These are phyloP conservation scores for Aspergillus ellipticus DNA, from an alignment of 495 filamentous ascomycete genomes.

Conservation along the genomic window DNA sequence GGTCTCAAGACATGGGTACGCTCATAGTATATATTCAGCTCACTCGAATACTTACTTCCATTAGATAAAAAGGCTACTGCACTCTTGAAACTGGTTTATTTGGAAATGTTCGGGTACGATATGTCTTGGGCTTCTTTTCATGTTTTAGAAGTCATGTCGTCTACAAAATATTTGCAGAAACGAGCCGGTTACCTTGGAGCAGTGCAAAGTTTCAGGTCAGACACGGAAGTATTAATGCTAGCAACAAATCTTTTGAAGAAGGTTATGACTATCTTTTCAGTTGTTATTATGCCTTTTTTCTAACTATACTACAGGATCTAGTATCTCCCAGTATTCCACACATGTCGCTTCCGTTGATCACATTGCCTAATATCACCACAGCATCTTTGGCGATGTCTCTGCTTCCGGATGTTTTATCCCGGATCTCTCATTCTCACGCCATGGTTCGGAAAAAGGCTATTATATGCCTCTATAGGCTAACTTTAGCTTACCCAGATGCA, in stretches of 20 bases:
- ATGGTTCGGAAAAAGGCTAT: conserved; percentile 91
- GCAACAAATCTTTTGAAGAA: conserved; percentile 97
- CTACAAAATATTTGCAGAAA: conserved; percentile 88
- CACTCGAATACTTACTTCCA: conserved; percentile 15
- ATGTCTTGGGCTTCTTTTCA: conserved; percentile 99
- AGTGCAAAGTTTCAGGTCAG: conserved; percentile 89
- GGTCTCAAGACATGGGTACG: conserved; percentile 84
- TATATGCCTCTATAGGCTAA: conserved; percentile 85
- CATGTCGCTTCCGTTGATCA: conserved; percentile 78
- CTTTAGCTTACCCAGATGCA: conserved; percentile 91
- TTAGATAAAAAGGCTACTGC: conserved; percentile 93
- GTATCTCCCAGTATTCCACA: conserved; percentile 66
- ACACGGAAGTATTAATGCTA: conserved; percentile 96
- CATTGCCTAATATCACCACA: conserved; percentile 88
- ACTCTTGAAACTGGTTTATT: conserved; percentile 88
- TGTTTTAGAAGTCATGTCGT: conserved; percentile 98
- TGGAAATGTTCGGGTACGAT: conserved; percentile 98
- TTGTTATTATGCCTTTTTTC: conserved; percentile 3
- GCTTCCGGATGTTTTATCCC: conserved; percentile 77
- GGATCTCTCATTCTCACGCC: conserved; percentile 78
- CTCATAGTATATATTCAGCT: not conserved
- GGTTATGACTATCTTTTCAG: conserved; percentile 38
- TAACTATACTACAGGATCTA: conserved; percentile 60
- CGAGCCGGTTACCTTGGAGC: conserved; percentile 94
- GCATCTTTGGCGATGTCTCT: conserved; percentile 85